Percentiles rank a stretch among this genome's conserved stretches.
Evolutionary conservation across 108 stramenopile genomes (phyloP).

Genomic region (Cylindrotheca fusiformis): DNA sequence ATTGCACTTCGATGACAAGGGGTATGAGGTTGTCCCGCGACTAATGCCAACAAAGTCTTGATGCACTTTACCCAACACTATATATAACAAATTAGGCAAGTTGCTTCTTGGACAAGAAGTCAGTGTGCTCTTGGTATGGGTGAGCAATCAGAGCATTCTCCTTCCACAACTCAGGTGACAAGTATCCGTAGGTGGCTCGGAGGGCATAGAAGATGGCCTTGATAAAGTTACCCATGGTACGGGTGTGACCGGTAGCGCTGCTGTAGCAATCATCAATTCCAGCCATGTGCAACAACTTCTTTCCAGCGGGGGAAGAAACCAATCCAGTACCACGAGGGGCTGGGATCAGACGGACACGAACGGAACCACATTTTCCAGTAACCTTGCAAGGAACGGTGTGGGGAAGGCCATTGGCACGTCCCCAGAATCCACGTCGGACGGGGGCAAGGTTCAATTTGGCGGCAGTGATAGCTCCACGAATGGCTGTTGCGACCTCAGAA

Average conservation of each 20-base stretch:
- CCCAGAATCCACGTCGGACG: slow-evolving; percentile 99
- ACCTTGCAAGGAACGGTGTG: slow-evolving; percentile 99
- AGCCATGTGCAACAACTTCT: slow-evolving; percentile 99
- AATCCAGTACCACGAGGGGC: slow-evolving; percentile 99
- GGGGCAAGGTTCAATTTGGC: slow-evolving; percentile 99
- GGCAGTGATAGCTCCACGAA: slow-evolving; percentile 98
- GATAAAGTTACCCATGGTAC: slow-evolving; percentile 99
- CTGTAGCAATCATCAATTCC: slow-evolving; percentile 97
- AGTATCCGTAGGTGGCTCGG: slow-evolving; percentile 96
- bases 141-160: slow-evolving; percentile 76
- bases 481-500: slow-evolving; percentile 98
- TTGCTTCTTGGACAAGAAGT: slow-evolving; percentile 96
- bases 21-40: slow-evolving; percentile 24
- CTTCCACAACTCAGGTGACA: slow-evolving; percentile 99
- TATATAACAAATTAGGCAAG: slow-evolving; percentile 8
- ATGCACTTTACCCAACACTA: background rate
- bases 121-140: slow-evolving; percentile 99
- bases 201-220: slow-evolving; percentile 99
- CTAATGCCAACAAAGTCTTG: background rate
- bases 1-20: background rate
- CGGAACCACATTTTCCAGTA: slow-evolving; percentile 99
- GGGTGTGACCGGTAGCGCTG: slow-evolving; percentile 93
- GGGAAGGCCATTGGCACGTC: slow-evolving; percentile 90
- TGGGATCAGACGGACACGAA: slow-evolving; percentile 98
- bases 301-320: slow-evolving; percentile 97